Percentiles rank a stretch among this genome's conserved stretches.
Conservation (phyloP, 208 protist species). For the Trypanosoma boissoni region DNA sequence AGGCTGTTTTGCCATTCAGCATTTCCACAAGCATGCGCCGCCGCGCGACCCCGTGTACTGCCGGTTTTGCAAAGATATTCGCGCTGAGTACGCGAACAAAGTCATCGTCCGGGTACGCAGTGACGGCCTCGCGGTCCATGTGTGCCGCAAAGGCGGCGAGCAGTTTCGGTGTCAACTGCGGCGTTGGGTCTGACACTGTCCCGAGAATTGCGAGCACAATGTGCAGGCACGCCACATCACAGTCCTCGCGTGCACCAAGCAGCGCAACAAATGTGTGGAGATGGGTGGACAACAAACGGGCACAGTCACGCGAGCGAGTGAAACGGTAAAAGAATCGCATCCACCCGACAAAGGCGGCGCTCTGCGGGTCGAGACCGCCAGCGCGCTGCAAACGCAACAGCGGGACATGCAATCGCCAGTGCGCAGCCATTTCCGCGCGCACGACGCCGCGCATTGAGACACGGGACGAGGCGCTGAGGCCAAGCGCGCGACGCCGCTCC, state of each 20-base stretch:
- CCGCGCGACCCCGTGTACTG: conserved; percentile 42
- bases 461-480: conserved; percentile 48
- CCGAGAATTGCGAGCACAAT: conserved; percentile 58
- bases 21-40: conserved; percentile 67
- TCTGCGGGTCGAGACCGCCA: conserved; percentile 24
- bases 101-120: conserved; percentile 47
- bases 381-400: conserved; percentile 48
- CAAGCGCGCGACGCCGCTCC: conserved; percentile 43
- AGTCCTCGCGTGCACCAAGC: conserved; percentile 14
- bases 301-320: conserved; percentile 49
- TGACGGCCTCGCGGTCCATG: conserved; percentile 42
- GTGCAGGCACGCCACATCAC: conserved; percentile 48
- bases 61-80: conserved; percentile 48
- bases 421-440: conserved; percentile 62
- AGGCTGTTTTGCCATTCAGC: conserved; percentile 48
- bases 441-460: conserved; percentile 48
- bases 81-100: conserved; percentile 59
- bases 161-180: conserved; percentile 53
- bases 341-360: conserved; percentile 34
- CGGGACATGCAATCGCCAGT: conserved; percentile 65
- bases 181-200: conserved; percentile 45
- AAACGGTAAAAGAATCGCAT: conserved; percentile 84
- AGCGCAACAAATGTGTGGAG: conserved; percentile 44
- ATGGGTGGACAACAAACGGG: conserved; percentile 37
- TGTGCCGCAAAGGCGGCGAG: conserved; percentile 35